Percentiles rank a stretch among this genome's conserved stretches.
Evolutionary conservation across 805 yeast species (phyloP).

Genomic region (Saccharomycopsis javanensis): DNA sequence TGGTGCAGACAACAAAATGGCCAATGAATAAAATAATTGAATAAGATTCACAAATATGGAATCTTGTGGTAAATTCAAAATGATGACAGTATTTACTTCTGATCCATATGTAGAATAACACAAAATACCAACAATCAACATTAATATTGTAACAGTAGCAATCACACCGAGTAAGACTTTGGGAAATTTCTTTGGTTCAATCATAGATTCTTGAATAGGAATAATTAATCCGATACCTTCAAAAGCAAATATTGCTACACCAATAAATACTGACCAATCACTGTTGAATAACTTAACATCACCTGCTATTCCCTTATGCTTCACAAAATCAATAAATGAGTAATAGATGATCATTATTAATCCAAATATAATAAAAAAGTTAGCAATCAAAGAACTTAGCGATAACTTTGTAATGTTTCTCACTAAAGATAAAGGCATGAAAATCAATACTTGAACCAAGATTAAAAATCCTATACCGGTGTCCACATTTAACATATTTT

Average conservation of each 20-base stretch:
- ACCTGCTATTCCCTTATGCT: constrained; percentile 35
- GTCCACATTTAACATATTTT: constrained; percentile 37
- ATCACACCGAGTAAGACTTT: constrained; percentile 53
- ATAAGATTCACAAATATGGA: constrained; percentile 52
- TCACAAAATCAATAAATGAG: constrained; percentile 36
- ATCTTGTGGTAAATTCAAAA: constrained; percentile 62
- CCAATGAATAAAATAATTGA: constrained; percentile 64
- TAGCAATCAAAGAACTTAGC: constrained; percentile 61
- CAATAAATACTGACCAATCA: constrained; percentile 64
- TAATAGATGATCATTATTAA: constrained; percentile 53
- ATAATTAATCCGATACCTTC: constrained; percentile 79
- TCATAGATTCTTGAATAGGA: constrained; percentile 78
- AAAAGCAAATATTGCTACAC: constrained; percentile 81
- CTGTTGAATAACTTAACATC: constrained; percentile 48
- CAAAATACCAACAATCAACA: constrained; percentile 53
- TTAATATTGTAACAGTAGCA: constrained; percentile 48
- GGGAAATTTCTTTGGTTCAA: constrained; percentile 64
- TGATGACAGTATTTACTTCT: constrained; percentile 53
- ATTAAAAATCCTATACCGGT: constrained; percentile 39
- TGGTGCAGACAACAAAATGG: constrained; percentile 73
- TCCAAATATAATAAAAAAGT: constrained; percentile 58
- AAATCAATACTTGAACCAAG: constrained; percentile 43
- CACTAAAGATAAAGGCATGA: constrained; percentile 61
- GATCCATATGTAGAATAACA: constrained; percentile 67
- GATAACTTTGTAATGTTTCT: constrained; percentile 72